Percentiles rank a stretch among this genome's conserved stretches.
Conservation (phyloP, 1,139 yeast species). For the Yamadazyma dushanensis region DNA sequence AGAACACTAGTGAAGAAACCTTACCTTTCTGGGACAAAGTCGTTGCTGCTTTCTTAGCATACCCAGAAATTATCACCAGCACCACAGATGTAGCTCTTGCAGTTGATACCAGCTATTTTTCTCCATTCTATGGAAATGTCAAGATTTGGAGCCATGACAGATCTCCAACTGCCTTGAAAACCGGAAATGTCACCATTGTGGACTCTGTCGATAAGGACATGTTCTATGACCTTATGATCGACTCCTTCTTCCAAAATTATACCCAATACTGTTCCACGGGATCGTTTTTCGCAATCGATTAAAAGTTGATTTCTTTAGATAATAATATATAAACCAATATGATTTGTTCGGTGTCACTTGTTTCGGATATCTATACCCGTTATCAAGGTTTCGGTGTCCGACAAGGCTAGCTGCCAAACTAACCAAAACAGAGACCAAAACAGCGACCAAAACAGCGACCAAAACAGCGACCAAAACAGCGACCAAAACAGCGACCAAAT, state of each 20-base stretch:
- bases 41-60: constrained; percentile 32
- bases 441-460: too few relatives aligned
- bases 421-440: too few relatives aligned
- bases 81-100: constrained; percentile 28
- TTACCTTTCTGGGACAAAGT: constrained; percentile 44
- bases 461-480: too few relatives aligned
- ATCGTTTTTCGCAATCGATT: constrained; percentile 2
- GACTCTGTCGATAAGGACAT: constrained; percentile 25
- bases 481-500: too few relatives aligned
- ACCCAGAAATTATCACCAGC: constrained; percentile 29
- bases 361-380: too few relatives aligned
- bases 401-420: too few relatives aligned
- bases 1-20: constrained; percentile 22
- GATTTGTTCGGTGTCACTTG: too few relatives aligned
- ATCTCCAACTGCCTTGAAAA: constrained; percentile 28
- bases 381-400: too few relatives aligned
- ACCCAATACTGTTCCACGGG: constrained; percentile 28
- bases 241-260: constrained; percentile 32
- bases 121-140: constrained; percentile 40
- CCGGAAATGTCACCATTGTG: constrained; percentile 35
- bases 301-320: too few relatives aligned
- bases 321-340: too few relatives aligned
- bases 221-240: constrained; percentile 28
- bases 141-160: constrained; percentile 32
- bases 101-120: constrained; percentile 36